Conservation (phyloP, 2,329 filamentous ascomycete species). For the Fusarium sublunatum region DNA sequence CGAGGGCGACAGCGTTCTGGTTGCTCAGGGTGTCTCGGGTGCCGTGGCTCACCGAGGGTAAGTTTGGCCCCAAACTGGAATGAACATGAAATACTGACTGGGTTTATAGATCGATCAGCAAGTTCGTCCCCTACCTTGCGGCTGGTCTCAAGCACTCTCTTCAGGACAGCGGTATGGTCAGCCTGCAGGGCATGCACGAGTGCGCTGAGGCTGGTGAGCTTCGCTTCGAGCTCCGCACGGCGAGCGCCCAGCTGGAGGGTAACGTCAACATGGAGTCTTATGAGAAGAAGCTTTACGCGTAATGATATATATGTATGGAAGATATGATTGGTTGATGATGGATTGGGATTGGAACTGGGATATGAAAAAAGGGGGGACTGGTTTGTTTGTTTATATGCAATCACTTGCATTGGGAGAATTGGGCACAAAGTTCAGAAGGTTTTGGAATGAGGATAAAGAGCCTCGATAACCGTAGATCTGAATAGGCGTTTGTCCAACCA, state of each 20-base stretch:
- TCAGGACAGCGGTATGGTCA: conserved; percentile 92
- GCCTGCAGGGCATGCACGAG: conserved; percentile 79
- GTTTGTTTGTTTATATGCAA: conserved; percentile 36
- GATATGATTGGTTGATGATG: conserved; percentile 32
- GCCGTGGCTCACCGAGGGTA: conserved; percentile 80
- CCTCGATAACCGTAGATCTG: conserved; percentile 44
- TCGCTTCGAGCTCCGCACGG: conserved; percentile 93
- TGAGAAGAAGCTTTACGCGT: conserved; percentile 99
- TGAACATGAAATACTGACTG: conserved; percentile 47
- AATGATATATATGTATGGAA: conserved; percentile 50
- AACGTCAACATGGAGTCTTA: conserved; percentile 99
- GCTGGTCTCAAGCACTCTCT: conserved; percentile 97
- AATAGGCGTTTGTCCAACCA: conserved; percentile 47
- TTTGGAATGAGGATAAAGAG: conserved; percentile 35
- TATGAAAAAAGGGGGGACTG: conserved; percentile 23
- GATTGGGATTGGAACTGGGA: conserved; percentile 25
- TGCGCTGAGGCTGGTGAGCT: conserved; percentile 79
- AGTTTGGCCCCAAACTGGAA: conserved; percentile 40
- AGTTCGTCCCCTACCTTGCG: conserved; percentile 95
- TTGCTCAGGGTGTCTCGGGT: conserved; percentile 96
- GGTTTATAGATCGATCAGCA: conserved; percentile 77
- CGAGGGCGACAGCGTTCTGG: conserved; percentile 92
- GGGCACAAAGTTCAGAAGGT: conserved; percentile 31
- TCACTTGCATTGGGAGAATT: conserved; percentile 35
- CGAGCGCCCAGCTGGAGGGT: conserved; percentile 94